These are phyloP conservation scores for Pestalotiopsis fici DNA, from an alignment of 2,329 filamentous ascomycete species.

Conservation along the genomic window DNA sequence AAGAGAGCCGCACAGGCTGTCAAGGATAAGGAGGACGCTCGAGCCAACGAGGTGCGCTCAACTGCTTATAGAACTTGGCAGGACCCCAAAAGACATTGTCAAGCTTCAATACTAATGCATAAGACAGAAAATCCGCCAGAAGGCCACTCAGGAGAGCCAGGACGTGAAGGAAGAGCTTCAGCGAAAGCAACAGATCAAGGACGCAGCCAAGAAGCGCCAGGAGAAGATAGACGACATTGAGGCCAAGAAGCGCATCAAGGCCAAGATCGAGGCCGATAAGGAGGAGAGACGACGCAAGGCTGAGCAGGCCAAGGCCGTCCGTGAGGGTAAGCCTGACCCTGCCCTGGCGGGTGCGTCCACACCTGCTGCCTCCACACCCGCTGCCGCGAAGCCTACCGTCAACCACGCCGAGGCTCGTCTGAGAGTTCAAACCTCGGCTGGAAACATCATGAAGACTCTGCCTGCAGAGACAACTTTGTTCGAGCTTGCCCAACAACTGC, in stretches of 20 bases:
- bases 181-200: constrained; percentile 89
- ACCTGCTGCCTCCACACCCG: constrained; percentile 46
- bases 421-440: constrained; percentile 73
- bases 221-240: constrained; percentile 87
- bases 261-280: constrained; percentile 94
- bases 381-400: constrained; percentile 59
- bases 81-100: not conserved
- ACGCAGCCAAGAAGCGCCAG: constrained; percentile 80
- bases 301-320: constrained; percentile 79
- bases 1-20: constrained; percentile 71
- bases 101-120: not conserved
- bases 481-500: constrained; percentile 79
- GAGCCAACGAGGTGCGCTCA: constrained; percentile 75
- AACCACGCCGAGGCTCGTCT: constrained; percentile 80
- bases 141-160: constrained; percentile 85
- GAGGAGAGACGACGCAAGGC: constrained; percentile 83
- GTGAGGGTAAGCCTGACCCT: constrained; percentile 70
- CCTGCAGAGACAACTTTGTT: constrained; percentile 90
- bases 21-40: constrained; percentile 78
- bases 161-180: constrained; percentile 87
- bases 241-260: constrained; percentile 86
- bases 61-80: not conserved
- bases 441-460: constrained; percentile 84
- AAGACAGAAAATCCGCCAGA: constrained; percentile 69
- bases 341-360: constrained; percentile 38